These are phyloP conservation scores for Pseudomonodictys pantanalensis DNA, from an alignment of 495 filamentous ascomycete genomes.

Conservation along the genomic window DNA sequence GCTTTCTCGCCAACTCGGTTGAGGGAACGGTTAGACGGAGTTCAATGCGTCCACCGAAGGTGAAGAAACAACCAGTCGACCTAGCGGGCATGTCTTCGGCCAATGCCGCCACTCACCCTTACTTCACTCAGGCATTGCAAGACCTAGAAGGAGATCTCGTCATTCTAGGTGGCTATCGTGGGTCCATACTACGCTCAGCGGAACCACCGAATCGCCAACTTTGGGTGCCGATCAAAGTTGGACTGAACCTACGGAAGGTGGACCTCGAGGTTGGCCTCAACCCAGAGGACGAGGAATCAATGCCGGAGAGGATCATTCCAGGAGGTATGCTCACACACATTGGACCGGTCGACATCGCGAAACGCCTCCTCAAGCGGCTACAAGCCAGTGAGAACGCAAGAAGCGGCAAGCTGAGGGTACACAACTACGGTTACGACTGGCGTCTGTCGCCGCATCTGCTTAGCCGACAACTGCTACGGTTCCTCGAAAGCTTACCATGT, in stretches of 20 bases:
- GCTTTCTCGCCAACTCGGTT: not conserved
- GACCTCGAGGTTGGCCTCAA: slow-evolving; percentile 85
- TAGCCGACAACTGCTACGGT: slow-evolving; percentile 64
- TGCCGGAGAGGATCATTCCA: slow-evolving; percentile 75
- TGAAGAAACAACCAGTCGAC: slow-evolving; percentile 4
- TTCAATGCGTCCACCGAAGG: not conserved
- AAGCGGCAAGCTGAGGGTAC: slow-evolving; percentile 69
- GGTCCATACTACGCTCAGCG: slow-evolving; percentile 83
- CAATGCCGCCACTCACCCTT: slow-evolving; percentile 45
- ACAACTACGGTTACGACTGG: slow-evolving; percentile 97
- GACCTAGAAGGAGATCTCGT: slow-evolving; percentile 80
- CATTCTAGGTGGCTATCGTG: slow-evolving; percentile 85
- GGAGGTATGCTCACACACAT: slow-evolving; percentile 86
- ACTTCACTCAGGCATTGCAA: slow-evolving; percentile 64
- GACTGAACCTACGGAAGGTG: slow-evolving; percentile 86
- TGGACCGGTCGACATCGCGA: slow-evolving; percentile 87
- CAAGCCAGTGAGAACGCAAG: slow-evolving; percentile 68
- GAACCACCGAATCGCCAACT: slow-evolving; percentile 75
- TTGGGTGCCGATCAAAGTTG: slow-evolving; percentile 94
- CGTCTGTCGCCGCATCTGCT: slow-evolving; percentile 79
- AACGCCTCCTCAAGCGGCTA: slow-evolving; percentile 74
- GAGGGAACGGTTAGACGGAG: not conserved
- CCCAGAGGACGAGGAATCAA: slow-evolving; percentile 79
- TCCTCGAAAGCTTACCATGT: slow-evolving; percentile 70
- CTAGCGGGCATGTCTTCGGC: slow-evolving; percentile 25